Base-by-base conservation (phyloP, 1,139 yeast genomes). In the Saccharomyces hybrid region DNA sequence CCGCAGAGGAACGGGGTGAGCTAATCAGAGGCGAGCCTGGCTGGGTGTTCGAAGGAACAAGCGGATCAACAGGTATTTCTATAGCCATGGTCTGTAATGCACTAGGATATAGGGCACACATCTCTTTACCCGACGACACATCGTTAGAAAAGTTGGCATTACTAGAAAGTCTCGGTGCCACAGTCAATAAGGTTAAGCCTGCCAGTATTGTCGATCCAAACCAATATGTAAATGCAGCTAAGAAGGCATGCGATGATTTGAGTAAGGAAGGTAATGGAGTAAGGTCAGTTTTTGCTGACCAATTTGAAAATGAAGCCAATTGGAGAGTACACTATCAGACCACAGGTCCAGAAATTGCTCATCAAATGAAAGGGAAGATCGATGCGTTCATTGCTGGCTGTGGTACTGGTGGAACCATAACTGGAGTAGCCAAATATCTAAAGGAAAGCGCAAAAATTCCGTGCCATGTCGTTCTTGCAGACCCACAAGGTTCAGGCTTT, bases 11-110 rank as follows among this genome's bases (percentile, higher is more conserved):
- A 11, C 59, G 65, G 48, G 95, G 93, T 0, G 68, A 75, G 12
- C 69, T 91, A 47, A 69, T 73, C 7, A 64, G 74, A 53, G 83
- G 81, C 2, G 90, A 88, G 66, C 65, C 66, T 6, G 75, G 73
- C 28, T 69, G 72, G 61, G 78, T 84, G 19, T 90, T 85, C 68
- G 99, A 93, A 73, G 99, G 99, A 2, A 93, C 98, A 0, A 84
- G 95, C 9, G 98, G 98, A 0, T 88, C 97, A 0, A 93, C 99
- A 0, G 99, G 99, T 7, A 93, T 93, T 28, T 88, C 97, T 2
- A 80, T 93, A 61, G 97, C 98, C 1, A 81, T 89, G 72, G 78
- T 93, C 26, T 88, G 96, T 59, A 82, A 90, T 62, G 88, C 97
- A 0, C 71, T 88, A 57, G 99, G 99, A 0, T 91, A 91, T 69